These are phyloP conservation scores for Diaporthe vexans DNA, from an alignment of 2,329 filamentous ascomycete species.

Conservation along the genomic window DNA sequence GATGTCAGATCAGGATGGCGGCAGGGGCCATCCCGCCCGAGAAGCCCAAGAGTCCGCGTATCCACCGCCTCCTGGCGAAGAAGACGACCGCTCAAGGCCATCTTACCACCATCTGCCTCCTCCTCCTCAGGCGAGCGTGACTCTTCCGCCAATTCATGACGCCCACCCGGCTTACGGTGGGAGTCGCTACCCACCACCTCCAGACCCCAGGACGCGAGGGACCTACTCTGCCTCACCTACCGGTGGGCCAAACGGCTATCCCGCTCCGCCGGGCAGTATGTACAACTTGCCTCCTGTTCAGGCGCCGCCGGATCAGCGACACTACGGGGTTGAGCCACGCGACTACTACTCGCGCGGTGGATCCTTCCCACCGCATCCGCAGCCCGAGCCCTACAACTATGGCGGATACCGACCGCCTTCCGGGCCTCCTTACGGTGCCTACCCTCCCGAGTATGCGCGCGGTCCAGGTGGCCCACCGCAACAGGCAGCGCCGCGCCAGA, in stretches of 20 bases:
- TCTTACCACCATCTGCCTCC: constrained; percentile 48
- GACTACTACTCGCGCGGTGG: constrained; percentile 42
- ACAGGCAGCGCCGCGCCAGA: constrained; percentile 69
- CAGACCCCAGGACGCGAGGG: constrained; percentile 47
- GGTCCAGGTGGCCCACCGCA: constrained; percentile 55
- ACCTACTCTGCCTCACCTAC: constrained; percentile 46
- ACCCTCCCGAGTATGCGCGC: constrained; percentile 49
- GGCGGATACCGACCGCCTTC: constrained; percentile 52
- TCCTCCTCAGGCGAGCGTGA: constrained; percentile 62
- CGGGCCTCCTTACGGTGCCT: constrained; percentile 49
- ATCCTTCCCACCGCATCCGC: constrained; percentile 38
- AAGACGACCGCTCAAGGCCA: constrained; percentile 55
- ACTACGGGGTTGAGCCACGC: constrained; percentile 42
- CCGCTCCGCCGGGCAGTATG: constrained; percentile 45
- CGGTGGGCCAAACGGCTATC: constrained; percentile 41
- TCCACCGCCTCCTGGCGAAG: constrained; percentile 57
- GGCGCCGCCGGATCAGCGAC: constrained; percentile 39
- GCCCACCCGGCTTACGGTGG: constrained; percentile 52
- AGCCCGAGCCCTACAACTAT: constrained; percentile 42
- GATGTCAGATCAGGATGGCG: constrained; percentile 56
- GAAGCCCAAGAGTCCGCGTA: constrained; percentile 58
- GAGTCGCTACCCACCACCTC: constrained; percentile 57
- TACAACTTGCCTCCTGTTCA: constrained; percentile 44
- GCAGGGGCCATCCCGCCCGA: constrained; percentile 52
- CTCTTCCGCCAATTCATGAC: constrained; percentile 66